These are phyloP conservation scores for Ascochyta lentis DNA, from an alignment of 2,329 filamentous ascomycete species.

Conservation along the genomic window DNA sequence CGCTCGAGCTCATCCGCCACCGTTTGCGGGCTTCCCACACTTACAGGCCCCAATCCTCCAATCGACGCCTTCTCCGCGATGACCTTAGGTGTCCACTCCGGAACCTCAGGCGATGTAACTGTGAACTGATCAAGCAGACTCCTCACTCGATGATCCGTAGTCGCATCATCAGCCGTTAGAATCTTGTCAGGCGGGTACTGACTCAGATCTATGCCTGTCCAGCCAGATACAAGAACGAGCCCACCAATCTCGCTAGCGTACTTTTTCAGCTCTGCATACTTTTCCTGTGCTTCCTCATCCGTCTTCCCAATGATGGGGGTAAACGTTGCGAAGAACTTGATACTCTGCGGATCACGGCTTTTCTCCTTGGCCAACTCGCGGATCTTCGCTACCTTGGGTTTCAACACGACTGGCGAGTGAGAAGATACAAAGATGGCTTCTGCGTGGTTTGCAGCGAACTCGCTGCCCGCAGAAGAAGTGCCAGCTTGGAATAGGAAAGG, in stretches of 20 bases:
- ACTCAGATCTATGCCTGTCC: conserved; percentile 67
- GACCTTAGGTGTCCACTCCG: conserved; percentile 38
- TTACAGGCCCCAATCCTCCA: conserved; percentile 66
- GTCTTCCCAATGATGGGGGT: conserved; percentile 46
- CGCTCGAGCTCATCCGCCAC: conserved; percentile 56
- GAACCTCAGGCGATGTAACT: conserved; percentile 36
- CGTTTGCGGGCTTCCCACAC: conserved; percentile 41
- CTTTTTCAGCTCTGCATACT: conserved; percentile 59
- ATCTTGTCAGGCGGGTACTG: conserved; percentile 65
- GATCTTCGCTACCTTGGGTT: conserved; percentile 61
- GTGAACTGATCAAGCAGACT: conserved; percentile 45
- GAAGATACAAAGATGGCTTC: conserved; percentile 67
- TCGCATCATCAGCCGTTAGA: conserved; percentile 61
- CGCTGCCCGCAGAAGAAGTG: conserved; percentile 63
- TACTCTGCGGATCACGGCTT: conserved; percentile 62
- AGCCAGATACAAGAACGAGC: conserved; percentile 63
- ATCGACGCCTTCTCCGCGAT: conserved; percentile 49
- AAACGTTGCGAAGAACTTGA: conserved; percentile 59
- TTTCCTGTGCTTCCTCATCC: conserved; percentile 59
- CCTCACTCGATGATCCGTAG: conserved; percentile 55
- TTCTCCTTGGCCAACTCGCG: conserved; percentile 58
- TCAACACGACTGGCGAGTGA: conserved; percentile 58
- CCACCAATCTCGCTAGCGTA: conserved; percentile 63
- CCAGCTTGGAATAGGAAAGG: conserved; percentile 61
- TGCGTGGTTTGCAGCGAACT: conserved; percentile 64